These are phyloP conservation scores for Pyricularia grisea DNA, from an alignment of 2,329 filamentous ascomycete genomes.

Conservation along the genomic window DNA sequence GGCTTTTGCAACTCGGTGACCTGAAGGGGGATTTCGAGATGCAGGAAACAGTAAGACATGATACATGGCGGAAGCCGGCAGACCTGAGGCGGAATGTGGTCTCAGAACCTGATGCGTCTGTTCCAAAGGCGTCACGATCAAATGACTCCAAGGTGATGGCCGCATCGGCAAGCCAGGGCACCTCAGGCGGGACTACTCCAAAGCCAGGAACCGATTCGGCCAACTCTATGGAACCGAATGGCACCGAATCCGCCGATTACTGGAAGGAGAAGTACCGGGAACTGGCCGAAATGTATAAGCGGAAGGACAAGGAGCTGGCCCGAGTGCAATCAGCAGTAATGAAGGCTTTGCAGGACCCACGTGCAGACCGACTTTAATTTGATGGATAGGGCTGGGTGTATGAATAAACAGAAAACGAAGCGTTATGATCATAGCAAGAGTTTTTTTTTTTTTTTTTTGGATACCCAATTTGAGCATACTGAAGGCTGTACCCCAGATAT, in stretches of 20 bases:
- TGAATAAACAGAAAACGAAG: neutral
- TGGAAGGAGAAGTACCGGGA: constrained; percentile 47
- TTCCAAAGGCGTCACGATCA: neutral
- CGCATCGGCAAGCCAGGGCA: constrained; percentile 8
- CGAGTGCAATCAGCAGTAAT: constrained; percentile 33
- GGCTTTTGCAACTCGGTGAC: constrained; percentile 47
- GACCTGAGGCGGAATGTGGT: constrained; percentile 10
- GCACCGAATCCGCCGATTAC: constrained; percentile 22
- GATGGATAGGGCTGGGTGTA: neutral
- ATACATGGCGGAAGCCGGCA: constrained; percentile 25
- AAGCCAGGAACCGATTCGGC: neutral
- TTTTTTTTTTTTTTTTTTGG: neutral
- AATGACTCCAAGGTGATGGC: constrained; percentile 4
- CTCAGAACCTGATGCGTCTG: constrained; percentile 9
- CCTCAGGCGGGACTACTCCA: constrained; percentile 11
- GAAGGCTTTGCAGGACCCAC: constrained; percentile 19
- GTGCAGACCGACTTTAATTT: neutral
- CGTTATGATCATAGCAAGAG: neutral
- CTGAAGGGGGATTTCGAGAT: constrained; percentile 43
- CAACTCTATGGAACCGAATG: constrained; percentile 5
- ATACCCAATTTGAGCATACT: neutral
- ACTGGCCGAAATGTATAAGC: constrained; percentile 49
- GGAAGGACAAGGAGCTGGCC: constrained; percentile 43
- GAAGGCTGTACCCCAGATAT: neutral
- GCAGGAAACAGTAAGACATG: constrained; percentile 34